Percentiles rank a stretch among this genome's conserved stretches.
Evolutionary conservation across 139 green algal species (phyloP).

Genomic region (Tetraselmis chui): DNA sequence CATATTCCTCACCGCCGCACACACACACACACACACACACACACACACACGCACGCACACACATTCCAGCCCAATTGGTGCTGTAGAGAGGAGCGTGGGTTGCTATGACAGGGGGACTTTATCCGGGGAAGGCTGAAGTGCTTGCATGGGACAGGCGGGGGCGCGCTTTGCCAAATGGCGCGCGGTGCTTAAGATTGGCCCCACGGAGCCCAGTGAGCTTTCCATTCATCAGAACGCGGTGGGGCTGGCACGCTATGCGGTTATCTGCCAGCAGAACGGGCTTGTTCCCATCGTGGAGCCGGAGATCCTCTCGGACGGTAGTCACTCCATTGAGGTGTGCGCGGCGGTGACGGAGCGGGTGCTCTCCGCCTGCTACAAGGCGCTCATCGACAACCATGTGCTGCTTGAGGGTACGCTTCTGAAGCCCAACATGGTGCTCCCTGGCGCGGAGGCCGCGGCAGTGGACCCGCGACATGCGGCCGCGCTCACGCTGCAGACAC

Average conservation of each 20-base stretch:
- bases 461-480: background rate
- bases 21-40: no score
- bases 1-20: no score
- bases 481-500: slow-evolving; percentile 3
- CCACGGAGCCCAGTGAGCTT: slow-evolving; percentile 26
- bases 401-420: slow-evolving; percentile 74
- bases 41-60: no score
- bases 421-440: slow-evolving; percentile 87
- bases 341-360: slow-evolving; percentile 27
- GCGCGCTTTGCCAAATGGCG: slow-evolving; percentile 91
- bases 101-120: background rate
- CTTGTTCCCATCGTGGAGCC: slow-evolving; percentile 95
- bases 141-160: slow-evolving; percentile 9
- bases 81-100: slow-evolving; percentile 17
- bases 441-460: slow-evolving; percentile 16
- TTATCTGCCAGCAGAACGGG: slow-evolving; percentile 64
- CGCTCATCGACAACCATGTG: slow-evolving; percentile 31
- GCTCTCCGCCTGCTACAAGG: slow-evolving; percentile 28
- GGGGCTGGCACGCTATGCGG: slow-evolving; percentile 85
- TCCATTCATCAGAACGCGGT: slow-evolving; percentile 72
- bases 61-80: no score
- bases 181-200: slow-evolving; percentile 68
- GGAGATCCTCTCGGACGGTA: slow-evolving; percentile 88
- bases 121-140: no score
- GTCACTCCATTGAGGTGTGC: slow-evolving; percentile 53